These are phyloP conservation scores for Solanum hybrid DNA, from an alignment of 305 asterid genomes.

Conservation along the genomic window DNA sequence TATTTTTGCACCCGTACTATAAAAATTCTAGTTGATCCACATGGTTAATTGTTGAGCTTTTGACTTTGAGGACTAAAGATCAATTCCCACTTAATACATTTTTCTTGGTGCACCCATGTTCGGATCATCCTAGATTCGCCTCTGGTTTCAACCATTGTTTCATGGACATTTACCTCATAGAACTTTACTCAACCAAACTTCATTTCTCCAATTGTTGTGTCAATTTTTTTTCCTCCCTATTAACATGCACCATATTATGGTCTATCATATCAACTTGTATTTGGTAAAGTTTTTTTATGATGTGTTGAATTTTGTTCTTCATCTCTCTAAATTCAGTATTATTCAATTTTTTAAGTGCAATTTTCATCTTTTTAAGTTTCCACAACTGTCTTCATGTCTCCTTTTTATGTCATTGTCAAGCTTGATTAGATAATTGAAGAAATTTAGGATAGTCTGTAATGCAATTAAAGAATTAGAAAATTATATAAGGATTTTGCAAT, in stretches of 20 bases:
- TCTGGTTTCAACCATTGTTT: neutral
- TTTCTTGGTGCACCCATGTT: no score
- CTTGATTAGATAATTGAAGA: neutral
- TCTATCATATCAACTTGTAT: neutral
- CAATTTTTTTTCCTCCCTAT: neutral
- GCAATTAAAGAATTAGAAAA: no score
- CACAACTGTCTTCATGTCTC: neutral
- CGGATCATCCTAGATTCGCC: no score
- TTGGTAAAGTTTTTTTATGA: no score
- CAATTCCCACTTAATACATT: no score
- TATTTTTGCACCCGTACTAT: no score
- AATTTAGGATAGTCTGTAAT: neutral
- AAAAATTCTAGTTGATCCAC: no score
- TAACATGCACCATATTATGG: neutral
- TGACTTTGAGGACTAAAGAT: no score
- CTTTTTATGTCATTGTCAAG: neutral
- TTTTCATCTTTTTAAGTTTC: neutral
- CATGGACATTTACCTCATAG: neutral
- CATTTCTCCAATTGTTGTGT: neutral
- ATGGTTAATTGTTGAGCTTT: no score
- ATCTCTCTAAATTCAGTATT: no score
- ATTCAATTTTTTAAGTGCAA: neutral
- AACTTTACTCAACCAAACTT: neutral
- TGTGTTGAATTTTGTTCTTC: neutral
- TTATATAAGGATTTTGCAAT: neutral